Percentiles rank a stretch among this genome's conserved stretches.
Conservation (phyloP, 768 basidiomycete species). For the Boletales sp. region DNA sequence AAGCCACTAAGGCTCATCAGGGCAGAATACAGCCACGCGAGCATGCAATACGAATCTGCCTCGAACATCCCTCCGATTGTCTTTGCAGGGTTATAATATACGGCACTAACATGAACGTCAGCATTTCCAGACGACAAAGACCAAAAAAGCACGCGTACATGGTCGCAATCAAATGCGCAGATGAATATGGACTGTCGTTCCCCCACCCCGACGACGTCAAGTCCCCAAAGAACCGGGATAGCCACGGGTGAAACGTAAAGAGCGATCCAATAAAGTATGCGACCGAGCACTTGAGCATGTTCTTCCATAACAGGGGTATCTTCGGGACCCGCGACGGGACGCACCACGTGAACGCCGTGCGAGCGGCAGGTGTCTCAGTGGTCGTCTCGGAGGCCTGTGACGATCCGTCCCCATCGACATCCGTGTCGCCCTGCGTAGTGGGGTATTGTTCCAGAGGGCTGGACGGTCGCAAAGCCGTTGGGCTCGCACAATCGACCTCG, state of each 20-base stretch:
- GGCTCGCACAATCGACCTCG: too few species aligned
- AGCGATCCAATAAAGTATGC: constrained; percentile 88
- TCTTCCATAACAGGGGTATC: constrained; percentile 53
- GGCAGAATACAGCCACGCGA: constrained; percentile 66
- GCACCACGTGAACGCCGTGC: constrained; percentile 4
- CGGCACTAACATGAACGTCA: constrained; percentile 45
- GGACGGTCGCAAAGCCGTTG: neutral
- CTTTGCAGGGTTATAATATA: constrained; percentile 93
- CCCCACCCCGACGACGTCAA: constrained; percentile 42
- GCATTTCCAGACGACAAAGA: neutral
- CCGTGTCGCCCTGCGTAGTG: neutral
- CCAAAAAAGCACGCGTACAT: constrained; percentile 46
- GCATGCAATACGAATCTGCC: constrained; percentile 76
- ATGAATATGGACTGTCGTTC: constrained; percentile 55
- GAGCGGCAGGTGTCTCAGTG: constrained; percentile 7
- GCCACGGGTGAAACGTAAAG: constrained; percentile 83
- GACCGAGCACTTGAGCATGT: constrained; percentile 86
- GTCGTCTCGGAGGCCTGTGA: constrained; percentile 1
- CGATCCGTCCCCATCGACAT: constrained; percentile 11
- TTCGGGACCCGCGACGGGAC: constrained; percentile 27
- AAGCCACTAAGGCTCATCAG: constrained; percentile 74
- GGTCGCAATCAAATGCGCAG: constrained; percentile 90
- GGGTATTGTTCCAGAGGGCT: neutral
- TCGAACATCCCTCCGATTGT: constrained; percentile 92
- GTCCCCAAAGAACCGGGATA: constrained; percentile 69